phyloP scores from a whole-genome alignment of 2,329 filamentous ascomycete genomes.

The Fusarium lateritium region DNA sequence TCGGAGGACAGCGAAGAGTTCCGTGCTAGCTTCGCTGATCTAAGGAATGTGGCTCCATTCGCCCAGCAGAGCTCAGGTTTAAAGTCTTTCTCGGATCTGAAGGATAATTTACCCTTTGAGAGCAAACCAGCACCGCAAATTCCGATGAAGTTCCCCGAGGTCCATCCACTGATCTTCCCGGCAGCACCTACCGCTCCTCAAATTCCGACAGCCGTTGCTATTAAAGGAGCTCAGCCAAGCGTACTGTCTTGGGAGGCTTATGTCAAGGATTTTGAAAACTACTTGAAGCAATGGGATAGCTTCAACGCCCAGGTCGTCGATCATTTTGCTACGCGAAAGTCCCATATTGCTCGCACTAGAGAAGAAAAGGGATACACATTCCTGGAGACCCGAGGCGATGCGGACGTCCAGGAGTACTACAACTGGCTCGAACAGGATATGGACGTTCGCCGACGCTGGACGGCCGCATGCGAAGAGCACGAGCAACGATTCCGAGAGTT shows the following conservation, averaged over 20 bases:
- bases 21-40: constrained; percentile 66
- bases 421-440: constrained; percentile 75
- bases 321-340: constrained; percentile 69
- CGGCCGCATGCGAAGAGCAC: constrained; percentile 71
- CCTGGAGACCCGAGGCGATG: constrained; percentile 59
- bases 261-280: constrained; percentile 66
- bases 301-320: constrained; percentile 69
- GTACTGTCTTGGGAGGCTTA: constrained; percentile 65
- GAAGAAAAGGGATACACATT: constrained; percentile 62
- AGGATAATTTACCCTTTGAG: constrained; percentile 70
- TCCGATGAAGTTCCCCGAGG: constrained; percentile 55
- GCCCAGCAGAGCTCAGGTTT: constrained; percentile 63
- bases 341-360: constrained; percentile 57
- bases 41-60: constrained; percentile 71
- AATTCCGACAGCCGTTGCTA: constrained; percentile 60
- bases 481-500: constrained; percentile 72
- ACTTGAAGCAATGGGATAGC: constrained; percentile 64
- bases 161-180: constrained; percentile 62
- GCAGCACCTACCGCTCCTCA: constrained; percentile 65
- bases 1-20: constrained; percentile 72
- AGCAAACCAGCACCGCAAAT: constrained; percentile 64
- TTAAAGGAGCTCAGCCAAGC: constrained; percentile 62
- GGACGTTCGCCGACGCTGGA: constrained; percentile 73
- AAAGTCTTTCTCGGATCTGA: constrained; percentile 69
- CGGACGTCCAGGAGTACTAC: constrained; percentile 71